Evolutionary conservation across 805 yeast genomes (phyloP).

Genomic region (Metschnikowia baotianmanensis): DNA sequence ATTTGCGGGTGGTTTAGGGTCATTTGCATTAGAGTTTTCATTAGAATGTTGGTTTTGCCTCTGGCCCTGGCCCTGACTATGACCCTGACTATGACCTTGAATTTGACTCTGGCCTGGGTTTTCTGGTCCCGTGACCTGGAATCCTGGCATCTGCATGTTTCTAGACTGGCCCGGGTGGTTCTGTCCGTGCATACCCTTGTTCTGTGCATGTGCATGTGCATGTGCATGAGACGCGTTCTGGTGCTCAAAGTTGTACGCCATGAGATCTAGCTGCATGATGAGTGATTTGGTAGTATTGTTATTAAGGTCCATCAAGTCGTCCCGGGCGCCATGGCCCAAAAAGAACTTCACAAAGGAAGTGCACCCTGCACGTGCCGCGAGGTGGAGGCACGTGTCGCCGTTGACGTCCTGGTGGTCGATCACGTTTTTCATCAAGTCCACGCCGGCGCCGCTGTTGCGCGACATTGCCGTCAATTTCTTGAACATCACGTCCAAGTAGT

Average conservation of each 20-base stretch:
- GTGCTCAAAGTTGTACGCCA: constrained; percentile 17
- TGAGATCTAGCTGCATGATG: constrained; percentile 39
- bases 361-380: constrained; percentile 70
- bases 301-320: constrained; percentile 43
- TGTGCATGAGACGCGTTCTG: not conserved
- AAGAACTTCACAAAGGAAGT: constrained; percentile 73
- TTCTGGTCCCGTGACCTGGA: constrained; percentile 1
- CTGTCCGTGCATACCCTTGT: not conserved
- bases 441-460: constrained; percentile 30
- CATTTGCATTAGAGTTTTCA: no score
- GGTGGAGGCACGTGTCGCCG: constrained; percentile 84
- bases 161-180: no score
- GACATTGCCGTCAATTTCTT: constrained; percentile 60
- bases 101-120: no score
- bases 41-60: no score
- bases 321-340: constrained; percentile 80
- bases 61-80: no score
- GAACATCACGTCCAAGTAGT: constrained; percentile 74
- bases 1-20: not conserved
- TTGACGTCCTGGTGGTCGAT: constrained; percentile 74
- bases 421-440: constrained; percentile 59
- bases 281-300: constrained; percentile 45
- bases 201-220: not conserved
- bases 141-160: not conserved
- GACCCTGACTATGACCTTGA: no score